Percentiles rank a stretch among this genome's conserved stretches.
Evolutionary conservation across 306 rosid genomes (phyloP).

Genomic region (Acacia melanoxylon): DNA sequence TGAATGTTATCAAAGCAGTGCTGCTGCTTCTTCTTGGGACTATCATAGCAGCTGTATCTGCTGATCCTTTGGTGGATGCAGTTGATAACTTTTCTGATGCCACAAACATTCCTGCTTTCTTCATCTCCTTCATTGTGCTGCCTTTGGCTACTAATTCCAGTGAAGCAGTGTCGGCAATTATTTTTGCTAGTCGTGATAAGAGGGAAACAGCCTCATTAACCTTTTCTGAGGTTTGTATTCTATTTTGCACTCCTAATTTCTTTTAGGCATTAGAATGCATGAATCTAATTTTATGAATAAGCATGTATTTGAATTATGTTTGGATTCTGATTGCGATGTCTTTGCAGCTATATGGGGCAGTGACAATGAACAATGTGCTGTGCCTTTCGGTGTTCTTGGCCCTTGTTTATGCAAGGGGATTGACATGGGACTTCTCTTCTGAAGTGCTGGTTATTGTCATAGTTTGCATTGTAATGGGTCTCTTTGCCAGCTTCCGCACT

Average conservation of each 20-base stretch:
- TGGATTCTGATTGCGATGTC: slow-evolving; percentile 6
- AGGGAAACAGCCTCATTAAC: slow-evolving; percentile 81
- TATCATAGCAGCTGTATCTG: slow-evolving; percentile 73
- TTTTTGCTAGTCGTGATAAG: slow-evolving; percentile 85
- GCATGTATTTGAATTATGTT: background rate
- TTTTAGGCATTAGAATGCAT: slow-evolving; percentile 15
- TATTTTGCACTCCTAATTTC: background rate
- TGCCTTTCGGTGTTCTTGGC: slow-evolving; percentile 92
- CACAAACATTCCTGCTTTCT: slow-evolving; percentile 86
- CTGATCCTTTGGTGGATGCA: slow-evolving; percentile 88
- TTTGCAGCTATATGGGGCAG: slow-evolving; percentile 90
- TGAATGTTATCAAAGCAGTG: slow-evolving; percentile 60
- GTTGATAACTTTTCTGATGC: slow-evolving; percentile 92
- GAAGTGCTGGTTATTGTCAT: slow-evolving; percentile 84
- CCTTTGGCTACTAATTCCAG: slow-evolving; percentile 95
- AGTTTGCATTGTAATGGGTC: slow-evolving; percentile 76
- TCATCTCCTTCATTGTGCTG: slow-evolving; percentile 80
- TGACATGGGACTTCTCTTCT: slow-evolving; percentile 90
- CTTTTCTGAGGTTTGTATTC: slow-evolving; percentile 84
- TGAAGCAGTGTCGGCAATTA: slow-evolving; percentile 88
- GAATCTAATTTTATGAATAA: background rate
- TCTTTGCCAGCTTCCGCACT: slow-evolving; percentile 78
- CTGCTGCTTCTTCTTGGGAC: slow-evolving; percentile 67
- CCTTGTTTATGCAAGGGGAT: slow-evolving; percentile 70
- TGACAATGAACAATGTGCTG: slow-evolving; percentile 89